A percentile compares a stretch with the other conserved stretches of the same genome.
Evolutionary conservation across 148 eudicot species (phyloP).

Genomic region (Rhododendron ferrugineum): DNA sequence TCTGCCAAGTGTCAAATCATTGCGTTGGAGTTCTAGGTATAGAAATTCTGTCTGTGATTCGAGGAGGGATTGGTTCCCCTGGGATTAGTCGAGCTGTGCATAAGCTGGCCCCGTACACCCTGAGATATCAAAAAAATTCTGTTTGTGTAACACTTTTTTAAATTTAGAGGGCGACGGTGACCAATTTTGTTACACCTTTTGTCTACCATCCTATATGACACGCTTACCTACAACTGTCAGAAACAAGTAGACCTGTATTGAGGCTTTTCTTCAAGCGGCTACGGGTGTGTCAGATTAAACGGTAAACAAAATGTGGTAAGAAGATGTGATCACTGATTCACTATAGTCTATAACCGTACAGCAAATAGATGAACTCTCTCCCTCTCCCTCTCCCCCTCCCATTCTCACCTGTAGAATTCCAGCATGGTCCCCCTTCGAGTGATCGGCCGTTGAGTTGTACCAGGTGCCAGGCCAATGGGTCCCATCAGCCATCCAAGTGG

Average conservation of each 20-base stretch:
- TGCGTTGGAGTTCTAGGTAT: not conserved
- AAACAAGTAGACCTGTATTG: not conserved
- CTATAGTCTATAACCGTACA: not conserved
- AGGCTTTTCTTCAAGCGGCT: not conserved
- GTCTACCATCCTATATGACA: not conserved
- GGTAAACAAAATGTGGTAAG: not conserved
- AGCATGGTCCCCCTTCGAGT: conserved; percentile 78
- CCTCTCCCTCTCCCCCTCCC: not conserved
- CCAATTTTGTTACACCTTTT: not conserved
- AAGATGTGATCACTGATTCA: not conserved
- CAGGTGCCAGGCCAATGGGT: conserved; percentile 96
- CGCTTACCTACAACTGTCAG: not conserved
- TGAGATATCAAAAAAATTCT: too few species aligned
- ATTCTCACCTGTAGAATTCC: conserved; percentile 68
- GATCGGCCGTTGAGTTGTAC: conserved; percentile 53
- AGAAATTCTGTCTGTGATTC: not conserved
- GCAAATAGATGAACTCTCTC: not conserved
- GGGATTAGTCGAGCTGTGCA: not conserved
- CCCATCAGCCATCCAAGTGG: conserved; percentile 98
- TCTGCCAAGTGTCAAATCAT: too few species aligned
- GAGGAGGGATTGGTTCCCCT: not conserved
- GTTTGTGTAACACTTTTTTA: not conserved
- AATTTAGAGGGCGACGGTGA: not conserved
- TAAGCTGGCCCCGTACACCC: too few species aligned
- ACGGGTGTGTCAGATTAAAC: not conserved